These are phyloP conservation scores for Eucalyptus leucophloia DNA, from an alignment of 345 rosid species.

Conservation along the genomic window DNA sequence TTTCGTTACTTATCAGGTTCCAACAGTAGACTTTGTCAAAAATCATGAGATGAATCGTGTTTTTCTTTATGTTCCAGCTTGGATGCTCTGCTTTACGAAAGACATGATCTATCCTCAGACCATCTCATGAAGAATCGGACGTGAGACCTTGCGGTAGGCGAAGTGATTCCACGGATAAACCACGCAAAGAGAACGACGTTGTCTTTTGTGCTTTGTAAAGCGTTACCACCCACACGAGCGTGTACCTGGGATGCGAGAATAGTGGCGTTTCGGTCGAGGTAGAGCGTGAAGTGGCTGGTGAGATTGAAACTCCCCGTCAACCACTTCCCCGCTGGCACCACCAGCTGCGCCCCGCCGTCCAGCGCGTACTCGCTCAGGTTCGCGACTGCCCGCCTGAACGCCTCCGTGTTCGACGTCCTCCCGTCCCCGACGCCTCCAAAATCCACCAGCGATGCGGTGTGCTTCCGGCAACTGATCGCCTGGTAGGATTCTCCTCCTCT, in stretches of 20 bases:
- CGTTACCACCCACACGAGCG: background rate
- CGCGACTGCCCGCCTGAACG: conserved; percentile 30
- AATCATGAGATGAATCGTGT: background rate
- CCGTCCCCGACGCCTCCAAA: conserved; percentile 82
- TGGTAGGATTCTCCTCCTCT: conserved; percentile 2
- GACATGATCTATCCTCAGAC: background rate
- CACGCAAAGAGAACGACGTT: background rate
- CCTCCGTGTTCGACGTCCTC: conserved; percentile 55
- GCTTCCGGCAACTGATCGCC: conserved; percentile 57
- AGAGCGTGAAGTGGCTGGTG: conserved; percentile 79
- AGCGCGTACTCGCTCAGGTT: conserved; percentile 29
- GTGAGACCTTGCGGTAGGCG: background rate
- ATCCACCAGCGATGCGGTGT: conserved; percentile 45
- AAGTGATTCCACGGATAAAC: background rate
- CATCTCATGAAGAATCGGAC: background rate
- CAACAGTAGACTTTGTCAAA: background rate
- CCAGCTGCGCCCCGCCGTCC: conserved; percentile 67
- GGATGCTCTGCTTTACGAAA: background rate
- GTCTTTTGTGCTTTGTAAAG: background rate
- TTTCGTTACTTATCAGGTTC: background rate
- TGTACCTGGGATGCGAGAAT: conserved; percentile 66
- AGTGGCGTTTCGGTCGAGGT: conserved; percentile 46
- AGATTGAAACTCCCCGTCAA: conserved; percentile 81
- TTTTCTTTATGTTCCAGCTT: background rate
- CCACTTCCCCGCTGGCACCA: conserved; percentile 80